Percentiles rank a stretch among this genome's conserved stretches.
These are phyloP conservation scores for Ogataea parapolymorpha DNA, from an alignment of 805 yeast species.

Conservation along the genomic window DNA sequence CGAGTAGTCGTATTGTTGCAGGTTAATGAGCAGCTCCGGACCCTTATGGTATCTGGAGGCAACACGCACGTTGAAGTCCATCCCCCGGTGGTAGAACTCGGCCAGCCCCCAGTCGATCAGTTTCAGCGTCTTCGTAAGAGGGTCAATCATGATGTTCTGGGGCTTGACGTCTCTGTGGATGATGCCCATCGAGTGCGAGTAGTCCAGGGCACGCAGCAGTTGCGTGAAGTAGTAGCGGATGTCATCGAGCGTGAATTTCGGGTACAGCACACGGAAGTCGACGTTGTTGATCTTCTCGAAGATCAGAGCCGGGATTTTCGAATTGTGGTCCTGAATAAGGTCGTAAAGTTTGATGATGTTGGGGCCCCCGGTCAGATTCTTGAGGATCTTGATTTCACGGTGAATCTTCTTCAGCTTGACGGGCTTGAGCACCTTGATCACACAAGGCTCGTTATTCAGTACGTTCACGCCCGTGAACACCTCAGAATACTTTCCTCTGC, in stretches of 20 bases:
- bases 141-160: constrained; percentile 92
- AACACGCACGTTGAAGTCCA: constrained; percentile 86
- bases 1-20: constrained; percentile 82
- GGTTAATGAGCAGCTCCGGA: constrained; percentile 82
- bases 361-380: constrained; percentile 81
- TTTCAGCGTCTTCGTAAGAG: constrained; percentile 54
- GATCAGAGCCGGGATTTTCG: constrained; percentile 83
- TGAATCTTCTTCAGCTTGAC: constrained; percentile 90
- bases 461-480: constrained; percentile 83
- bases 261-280: constrained; percentile 84
- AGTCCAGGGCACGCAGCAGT: constrained; percentile 78
- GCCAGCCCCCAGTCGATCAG: constrained; percentile 95
- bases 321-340: constrained; percentile 81
- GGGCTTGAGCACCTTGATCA: constrained; percentile 89
- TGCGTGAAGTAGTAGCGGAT: constrained; percentile 82
- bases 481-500: constrained; percentile 92
- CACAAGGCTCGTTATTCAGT: constrained; percentile 59
- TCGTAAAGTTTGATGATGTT: constrained; percentile 73
- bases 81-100: constrained; percentile 87
- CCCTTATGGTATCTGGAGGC: constrained; percentile 92
- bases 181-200: constrained; percentile 88
- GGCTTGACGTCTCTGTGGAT: constrained; percentile 95
- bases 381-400: constrained; percentile 83
- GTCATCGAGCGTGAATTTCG: constrained; percentile 70
- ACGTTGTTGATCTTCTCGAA: constrained; percentile 82